phyloP scores from a whole-genome alignment of 2,329 filamentous ascomycete genomes.

The Fusarium aywerte region DNA sequence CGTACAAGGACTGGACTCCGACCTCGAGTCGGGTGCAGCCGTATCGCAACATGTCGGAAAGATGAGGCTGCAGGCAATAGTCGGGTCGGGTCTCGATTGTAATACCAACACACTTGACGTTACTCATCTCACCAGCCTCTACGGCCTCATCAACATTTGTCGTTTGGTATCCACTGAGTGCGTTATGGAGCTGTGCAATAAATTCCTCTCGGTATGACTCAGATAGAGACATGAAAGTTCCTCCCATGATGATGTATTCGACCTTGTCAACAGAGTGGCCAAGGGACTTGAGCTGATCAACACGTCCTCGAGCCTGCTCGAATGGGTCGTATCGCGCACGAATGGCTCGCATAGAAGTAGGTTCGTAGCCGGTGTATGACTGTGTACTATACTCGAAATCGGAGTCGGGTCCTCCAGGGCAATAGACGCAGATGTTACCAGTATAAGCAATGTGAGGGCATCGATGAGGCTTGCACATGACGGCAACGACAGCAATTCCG shows the following conservation, averaged over 20 bases:
- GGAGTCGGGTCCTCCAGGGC: conserved; percentile 94
- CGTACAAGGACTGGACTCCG: conserved; percentile 95
- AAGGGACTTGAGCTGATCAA: conserved; percentile 95
- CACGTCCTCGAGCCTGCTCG: conserved; percentile 93
- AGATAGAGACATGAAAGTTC: conserved; percentile 97
- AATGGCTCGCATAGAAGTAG: conserved; percentile 98
- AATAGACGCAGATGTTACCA: conserved; percentile 99
- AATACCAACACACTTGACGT: conserved; percentile 97
- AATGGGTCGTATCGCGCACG: conserved; percentile 97
- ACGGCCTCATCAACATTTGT: conserved; percentile 96
- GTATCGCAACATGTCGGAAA: conserved; percentile 97
- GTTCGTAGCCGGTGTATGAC: conserved; percentile 98
- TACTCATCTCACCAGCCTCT: conserved; percentile 93
- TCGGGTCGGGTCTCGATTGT: conserved; percentile 98
- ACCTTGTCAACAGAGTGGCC: conserved; percentile 99
- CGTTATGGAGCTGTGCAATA: conserved; percentile 95
- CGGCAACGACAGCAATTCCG: conserved; percentile 96
- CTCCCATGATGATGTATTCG: conserved; percentile 99
- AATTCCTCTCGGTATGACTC: conserved; percentile 92
- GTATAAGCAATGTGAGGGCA: conserved; percentile 99
- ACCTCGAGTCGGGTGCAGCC: conserved; percentile 95
- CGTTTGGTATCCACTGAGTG: conserved; percentile 94
- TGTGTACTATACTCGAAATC: conserved; percentile 99
- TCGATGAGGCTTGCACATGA: conserved; percentile 99
- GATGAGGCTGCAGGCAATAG: conserved; percentile 95